Conservation (phyloP, 257 asterid genomes). For the Solanum pinnatisectum region DNA sequence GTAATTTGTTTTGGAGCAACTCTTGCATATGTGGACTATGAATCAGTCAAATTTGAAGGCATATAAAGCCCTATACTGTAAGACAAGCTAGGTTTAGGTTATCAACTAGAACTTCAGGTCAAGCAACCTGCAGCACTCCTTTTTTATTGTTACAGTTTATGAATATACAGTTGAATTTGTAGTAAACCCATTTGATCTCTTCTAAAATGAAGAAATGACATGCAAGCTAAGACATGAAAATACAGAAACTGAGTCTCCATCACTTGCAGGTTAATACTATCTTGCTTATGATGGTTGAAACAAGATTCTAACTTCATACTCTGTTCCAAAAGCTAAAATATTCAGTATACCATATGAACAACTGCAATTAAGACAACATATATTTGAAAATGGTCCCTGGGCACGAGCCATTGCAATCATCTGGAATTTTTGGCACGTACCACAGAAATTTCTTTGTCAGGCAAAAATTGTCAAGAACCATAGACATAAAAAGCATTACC, state of each 20-base stretch:
- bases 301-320: background rate
- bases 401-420: background rate
- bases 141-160: background rate
- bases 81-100: background rate
- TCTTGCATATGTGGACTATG: background rate
- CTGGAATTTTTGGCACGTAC: background rate
- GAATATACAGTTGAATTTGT: background rate
- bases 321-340: background rate
- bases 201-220: background rate
- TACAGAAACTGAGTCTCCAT: background rate
- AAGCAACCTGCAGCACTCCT: background rate
- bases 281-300: background rate
- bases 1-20: background rate
- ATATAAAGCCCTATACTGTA: background rate
- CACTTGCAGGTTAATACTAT: background rate
- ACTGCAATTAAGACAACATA: background rate
- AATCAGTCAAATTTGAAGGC: background rate
- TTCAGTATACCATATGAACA: background rate
- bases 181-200: background rate
- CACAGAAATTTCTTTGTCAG: background rate
- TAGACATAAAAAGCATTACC: background rate
- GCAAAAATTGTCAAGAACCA: background rate
- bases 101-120: background rate
- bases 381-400: background rate
- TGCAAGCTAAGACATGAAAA: background rate